These are phyloP conservation scores for Favolaschia claudopus DNA, from an alignment of 768 basidiomycete species.

Conservation along the genomic window DNA sequence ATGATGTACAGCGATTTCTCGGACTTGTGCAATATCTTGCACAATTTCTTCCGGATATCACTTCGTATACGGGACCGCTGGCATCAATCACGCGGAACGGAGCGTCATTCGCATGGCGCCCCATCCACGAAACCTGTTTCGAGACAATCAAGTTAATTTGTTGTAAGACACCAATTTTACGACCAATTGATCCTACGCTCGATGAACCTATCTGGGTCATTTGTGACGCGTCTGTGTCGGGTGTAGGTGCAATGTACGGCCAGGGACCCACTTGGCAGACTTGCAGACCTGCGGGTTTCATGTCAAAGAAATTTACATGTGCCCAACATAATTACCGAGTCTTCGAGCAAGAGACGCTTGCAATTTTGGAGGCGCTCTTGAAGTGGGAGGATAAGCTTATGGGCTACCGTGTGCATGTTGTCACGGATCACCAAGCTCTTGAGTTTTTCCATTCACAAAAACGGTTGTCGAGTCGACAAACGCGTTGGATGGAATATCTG, in stretches of 20 bases:
- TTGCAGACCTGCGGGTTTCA: conserved; percentile 35
- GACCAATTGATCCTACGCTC: conserved; percentile 29
- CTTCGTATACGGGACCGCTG: conserved; percentile 41
- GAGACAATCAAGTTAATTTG: conserved; percentile 30
- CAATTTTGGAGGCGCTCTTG: conserved; percentile 32
- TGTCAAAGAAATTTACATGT: conserved; percentile 36
- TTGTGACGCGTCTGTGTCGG: conserved; percentile 33
- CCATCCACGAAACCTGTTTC: conserved; percentile 33
- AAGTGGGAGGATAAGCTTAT: conserved; percentile 44
- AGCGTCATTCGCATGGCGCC: conserved; percentile 34
- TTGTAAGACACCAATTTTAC: conserved; percentile 30
- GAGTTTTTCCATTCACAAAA: conserved; percentile 37
- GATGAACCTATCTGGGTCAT: conserved; percentile 38
- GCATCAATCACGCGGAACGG: conserved; percentile 36
- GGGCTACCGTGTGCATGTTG: conserved; percentile 30
- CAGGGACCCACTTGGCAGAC: conserved; percentile 36
- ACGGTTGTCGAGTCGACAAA: conserved; percentile 23
- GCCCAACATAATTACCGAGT: conserved; percentile 40
- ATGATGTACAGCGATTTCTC: conserved; percentile 41
- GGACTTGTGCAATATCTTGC: conserved; percentile 42
- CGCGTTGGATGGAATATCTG: conserved; percentile 41
- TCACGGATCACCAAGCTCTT: conserved; percentile 33
- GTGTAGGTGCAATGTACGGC: conserved; percentile 35
- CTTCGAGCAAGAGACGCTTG: conserved; percentile 31
- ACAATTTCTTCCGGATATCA: conserved; percentile 44